Percentiles rank a stretch among this genome's conserved stretches.
These are phyloP conservation scores for Penicillium nucicola DNA, from an alignment of 495 filamentous ascomycete genomes.

Conservation along the genomic window DNA sequence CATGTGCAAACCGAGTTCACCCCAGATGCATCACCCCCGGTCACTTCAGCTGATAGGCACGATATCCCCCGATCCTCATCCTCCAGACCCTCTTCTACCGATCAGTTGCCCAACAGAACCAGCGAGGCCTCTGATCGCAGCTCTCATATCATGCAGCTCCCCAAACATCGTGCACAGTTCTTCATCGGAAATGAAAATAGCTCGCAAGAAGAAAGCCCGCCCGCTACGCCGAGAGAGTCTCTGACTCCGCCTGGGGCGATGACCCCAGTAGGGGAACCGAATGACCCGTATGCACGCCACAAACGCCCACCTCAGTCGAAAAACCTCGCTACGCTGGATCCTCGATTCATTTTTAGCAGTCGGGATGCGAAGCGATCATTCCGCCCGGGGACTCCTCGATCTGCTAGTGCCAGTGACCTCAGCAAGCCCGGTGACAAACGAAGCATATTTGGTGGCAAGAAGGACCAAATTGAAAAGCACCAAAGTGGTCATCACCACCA, in stretches of 20 bases:
- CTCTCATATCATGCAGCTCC: slow-evolving; percentile 32
- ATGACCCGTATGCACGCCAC: slow-evolving; percentile 85
- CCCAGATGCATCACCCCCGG: slow-evolving; percentile 40
- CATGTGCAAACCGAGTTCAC: slow-evolving; percentile 64
- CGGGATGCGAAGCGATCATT: slow-evolving; percentile 50
- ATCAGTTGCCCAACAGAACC: slow-evolving; percentile 30
- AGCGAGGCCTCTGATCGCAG: slow-evolving; percentile 39
- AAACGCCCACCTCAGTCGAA: slow-evolving; percentile 72
- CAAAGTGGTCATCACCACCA: slow-evolving; percentile 44
- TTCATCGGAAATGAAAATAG: slow-evolving; percentile 63
- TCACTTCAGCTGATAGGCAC: slow-evolving; percentile 28
- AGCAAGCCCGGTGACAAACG: slow-evolving; percentile 42
- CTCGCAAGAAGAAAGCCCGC: slow-evolving; percentile 50
- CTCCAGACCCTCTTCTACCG: slow-evolving; percentile 48
- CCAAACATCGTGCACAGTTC: slow-evolving; percentile 67
- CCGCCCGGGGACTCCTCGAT: slow-evolving; percentile 37
- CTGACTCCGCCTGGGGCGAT: slow-evolving; percentile 65
- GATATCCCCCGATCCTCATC: slow-evolving; percentile 32
- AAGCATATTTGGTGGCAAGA: slow-evolving; percentile 48
- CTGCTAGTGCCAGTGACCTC: slow-evolving; percentile 47
- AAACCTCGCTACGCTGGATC: slow-evolving; percentile 68
- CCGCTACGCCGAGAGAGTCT: slow-evolving; percentile 53
- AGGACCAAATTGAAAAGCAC: slow-evolving; percentile 38
- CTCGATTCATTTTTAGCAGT: slow-evolving; percentile 77
- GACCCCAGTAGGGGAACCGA: slow-evolving; percentile 74